Base-by-base conservation (phyloP, 257 asterid species). In the Mentha longifolia region DNA sequence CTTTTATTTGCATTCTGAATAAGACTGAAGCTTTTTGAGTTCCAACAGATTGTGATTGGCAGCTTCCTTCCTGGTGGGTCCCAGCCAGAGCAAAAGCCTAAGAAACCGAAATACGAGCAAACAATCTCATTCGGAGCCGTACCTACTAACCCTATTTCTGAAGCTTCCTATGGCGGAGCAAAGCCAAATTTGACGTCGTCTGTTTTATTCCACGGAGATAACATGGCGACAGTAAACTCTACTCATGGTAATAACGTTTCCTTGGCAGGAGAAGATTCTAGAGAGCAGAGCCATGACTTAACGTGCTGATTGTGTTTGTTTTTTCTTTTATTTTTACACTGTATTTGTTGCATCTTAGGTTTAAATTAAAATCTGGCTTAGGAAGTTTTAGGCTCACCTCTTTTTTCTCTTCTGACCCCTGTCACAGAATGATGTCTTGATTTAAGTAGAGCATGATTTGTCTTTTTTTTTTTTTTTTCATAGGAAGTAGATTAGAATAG, bases 11-110 rank as follows among this genome's bases (percentile, higher is more conserved):
- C 31, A 8, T 16, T 52, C 16, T 52, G 30, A 10, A 30, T 45
- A 13, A 15, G 28, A 28, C 74, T 62, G 35, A 83, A 74, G 35
- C 51, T 54, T 59, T 8, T 57, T 57, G 7, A 22, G 28, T 39
- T 72, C 75, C 61, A 66, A 78, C 87, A 92, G 98, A 88, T 92
- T 39, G 95, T 92, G 74, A 76, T 92, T 7, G 98, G 91, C 46
- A 88, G 92, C 78, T 92, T 92, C 77, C 62, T 86, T 55, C 77
- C 89, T 1, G 88, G 82, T 0, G 89, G 84, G 46, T 65, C 74
- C 58, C 85, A 82, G 74, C 87, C 79, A 54, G 81, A 80, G 76
- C 82, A 60, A 35, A 86, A 81, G 65, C 82, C 85, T 1, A 89
- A 86, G 89, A 89, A 87, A 80, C 88, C 73, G 50, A 85, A 79